Evolutionary conservation across 352 stramenopile species (phyloP).

Genomic region (Phytophthora melonis): DNA sequence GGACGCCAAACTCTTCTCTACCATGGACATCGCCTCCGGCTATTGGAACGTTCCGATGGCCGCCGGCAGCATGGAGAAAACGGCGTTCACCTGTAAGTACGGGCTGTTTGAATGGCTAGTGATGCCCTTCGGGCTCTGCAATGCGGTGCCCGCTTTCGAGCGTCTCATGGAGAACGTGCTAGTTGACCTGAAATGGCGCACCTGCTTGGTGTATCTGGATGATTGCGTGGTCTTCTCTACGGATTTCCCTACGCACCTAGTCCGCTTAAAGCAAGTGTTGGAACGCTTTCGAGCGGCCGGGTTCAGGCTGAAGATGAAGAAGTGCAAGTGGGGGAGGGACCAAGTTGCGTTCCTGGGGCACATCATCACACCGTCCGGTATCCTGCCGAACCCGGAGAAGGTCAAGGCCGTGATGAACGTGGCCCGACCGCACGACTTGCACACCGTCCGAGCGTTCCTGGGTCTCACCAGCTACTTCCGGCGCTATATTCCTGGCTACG

Average conservation of each 20-base stretch:
- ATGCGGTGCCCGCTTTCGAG: not conserved
- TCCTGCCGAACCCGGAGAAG: constrained; percentile 1
- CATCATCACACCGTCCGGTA: not conserved
- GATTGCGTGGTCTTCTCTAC: constrained; percentile 10
- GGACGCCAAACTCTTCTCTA: too few species aligned
- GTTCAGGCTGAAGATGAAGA: constrained; percentile 17
- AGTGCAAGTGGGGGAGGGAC: constrained; percentile 2
- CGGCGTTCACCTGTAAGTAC: constrained; percentile 6
- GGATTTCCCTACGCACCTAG: constrained; percentile 8
- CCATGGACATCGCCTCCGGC: too few species aligned
- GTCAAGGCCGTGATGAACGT: constrained; percentile 1
- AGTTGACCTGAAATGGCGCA: constrained; percentile 2
- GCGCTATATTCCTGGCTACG: constrained; percentile 9
- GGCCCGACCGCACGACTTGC: not conserved
- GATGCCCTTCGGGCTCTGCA: constrained; percentile 10
- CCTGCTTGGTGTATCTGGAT: constrained; percentile 8
- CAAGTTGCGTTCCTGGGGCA: constrained; percentile 12
- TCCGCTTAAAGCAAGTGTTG: not conserved
- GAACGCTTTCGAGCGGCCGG: not conserved
- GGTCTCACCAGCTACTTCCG: constrained; percentile 5
- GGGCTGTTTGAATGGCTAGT: not conserved
- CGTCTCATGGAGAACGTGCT: constrained; percentile 12
- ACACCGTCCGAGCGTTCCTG: not conserved
- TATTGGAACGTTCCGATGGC: too few species aligned
- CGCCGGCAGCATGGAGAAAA: too few species aligned